Conservation (phyloP, 257 asterid species). For the Cinchona pubescens region DNA sequence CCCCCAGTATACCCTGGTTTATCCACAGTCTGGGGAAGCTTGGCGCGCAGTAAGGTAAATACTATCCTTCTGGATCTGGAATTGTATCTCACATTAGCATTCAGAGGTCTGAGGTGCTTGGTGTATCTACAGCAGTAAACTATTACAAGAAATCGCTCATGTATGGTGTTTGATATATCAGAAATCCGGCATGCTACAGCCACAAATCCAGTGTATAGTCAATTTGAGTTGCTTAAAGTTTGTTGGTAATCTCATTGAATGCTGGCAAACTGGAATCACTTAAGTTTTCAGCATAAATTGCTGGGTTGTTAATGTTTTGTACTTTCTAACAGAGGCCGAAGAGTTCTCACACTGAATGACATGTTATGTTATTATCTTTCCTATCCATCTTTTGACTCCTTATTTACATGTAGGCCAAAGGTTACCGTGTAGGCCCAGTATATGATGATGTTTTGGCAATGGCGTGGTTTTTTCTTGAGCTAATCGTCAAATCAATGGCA, state of each 20-base stretch:
- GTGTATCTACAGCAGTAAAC: too few relatives aligned
- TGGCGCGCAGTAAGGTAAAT: slow-evolving; percentile 98
- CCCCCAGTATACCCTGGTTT: slow-evolving; percentile 98
- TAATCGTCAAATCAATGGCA: slow-evolving; percentile 95
- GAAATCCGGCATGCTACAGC: neutral
- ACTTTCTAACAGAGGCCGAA: neutral
- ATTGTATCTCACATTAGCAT: neutral
- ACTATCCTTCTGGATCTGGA: neutral
- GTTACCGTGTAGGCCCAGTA: slow-evolving; percentile 99
- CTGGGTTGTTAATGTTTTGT: neutral
- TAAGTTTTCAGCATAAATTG: too few relatives aligned
- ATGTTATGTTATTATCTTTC: slow-evolving; percentile 1
- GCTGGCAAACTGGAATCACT: too few relatives aligned
- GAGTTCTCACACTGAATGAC: neutral
- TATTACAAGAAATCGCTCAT: too few relatives aligned
- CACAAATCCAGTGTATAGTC: neutral
- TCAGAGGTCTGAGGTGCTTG: neutral
- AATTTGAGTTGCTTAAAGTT: too few relatives aligned
- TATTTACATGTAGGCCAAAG: slow-evolving; percentile 69
- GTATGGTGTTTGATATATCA: neutral
- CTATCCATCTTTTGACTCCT: slow-evolving; percentile 18
- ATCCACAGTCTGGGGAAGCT: slow-evolving; percentile 99
- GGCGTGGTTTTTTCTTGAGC: slow-evolving; percentile 99
- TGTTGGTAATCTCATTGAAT: neutral
- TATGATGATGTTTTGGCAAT: slow-evolving; percentile 98